Evolutionary conservation across 139 green algal genomes (phyloP).

Genomic region (Ulvella scutata): DNA sequence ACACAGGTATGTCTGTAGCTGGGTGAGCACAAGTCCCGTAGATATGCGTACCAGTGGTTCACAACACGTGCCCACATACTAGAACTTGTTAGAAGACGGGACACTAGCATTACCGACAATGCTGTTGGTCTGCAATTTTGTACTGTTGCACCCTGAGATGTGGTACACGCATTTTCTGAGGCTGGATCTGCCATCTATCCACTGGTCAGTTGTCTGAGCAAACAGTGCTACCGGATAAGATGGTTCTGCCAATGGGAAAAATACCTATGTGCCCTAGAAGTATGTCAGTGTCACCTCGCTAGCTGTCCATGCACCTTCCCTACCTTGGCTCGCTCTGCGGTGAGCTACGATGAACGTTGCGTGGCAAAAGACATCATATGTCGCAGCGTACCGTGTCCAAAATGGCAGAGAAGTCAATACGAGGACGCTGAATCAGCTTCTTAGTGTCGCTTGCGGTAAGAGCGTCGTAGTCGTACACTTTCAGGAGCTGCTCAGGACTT

Average conservation of each 20-base stretch:
- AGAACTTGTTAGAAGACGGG: neutral
- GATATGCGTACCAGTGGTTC: slow-evolving; percentile 1
- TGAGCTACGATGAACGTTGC: neutral
- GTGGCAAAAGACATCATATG: neutral
- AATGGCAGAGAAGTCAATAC: slow-evolving; percentile 85
- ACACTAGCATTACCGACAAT: neutral
- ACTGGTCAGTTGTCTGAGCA: no score
- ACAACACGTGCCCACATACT: neutral
- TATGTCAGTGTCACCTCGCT: neutral
- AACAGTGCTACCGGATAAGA: neutral
- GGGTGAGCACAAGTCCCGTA: neutral
- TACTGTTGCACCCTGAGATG: neutral
- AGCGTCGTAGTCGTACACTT: slow-evolving; percentile 8
- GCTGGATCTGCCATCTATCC: no score
- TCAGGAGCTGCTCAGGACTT: neutral
- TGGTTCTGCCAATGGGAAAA: neutral
- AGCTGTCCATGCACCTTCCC: neutral
- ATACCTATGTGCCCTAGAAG: neutral
- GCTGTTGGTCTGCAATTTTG: neutral
- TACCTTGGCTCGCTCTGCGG: neutral
- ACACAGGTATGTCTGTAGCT: neutral
- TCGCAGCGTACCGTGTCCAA: slow-evolving; percentile 43
- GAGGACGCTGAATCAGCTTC: slow-evolving; percentile 41
- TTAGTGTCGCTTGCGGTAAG: slow-evolving; percentile 22
- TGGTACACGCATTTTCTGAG: no score